Evolutionary conservation across 129 eudicot genomes (phyloP).

Genomic region (Silybum marianum): DNA sequence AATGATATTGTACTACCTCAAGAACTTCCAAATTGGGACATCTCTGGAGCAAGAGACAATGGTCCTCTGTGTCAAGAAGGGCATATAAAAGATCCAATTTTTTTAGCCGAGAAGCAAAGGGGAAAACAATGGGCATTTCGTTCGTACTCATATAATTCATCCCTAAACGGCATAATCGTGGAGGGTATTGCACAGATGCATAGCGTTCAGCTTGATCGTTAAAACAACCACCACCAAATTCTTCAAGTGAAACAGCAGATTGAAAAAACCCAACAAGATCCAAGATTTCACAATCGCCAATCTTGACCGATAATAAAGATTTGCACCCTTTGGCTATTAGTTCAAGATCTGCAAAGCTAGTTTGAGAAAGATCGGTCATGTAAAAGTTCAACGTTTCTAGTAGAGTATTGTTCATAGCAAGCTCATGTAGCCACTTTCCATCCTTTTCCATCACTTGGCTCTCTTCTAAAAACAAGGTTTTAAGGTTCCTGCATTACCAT

Average conservation of each 20-base stretch:
- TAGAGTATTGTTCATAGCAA: conserved; percentile 67
- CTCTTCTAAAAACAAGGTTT: conserved; percentile 67
- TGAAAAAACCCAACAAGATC: conserved; percentile 59
- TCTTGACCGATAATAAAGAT: conserved; percentile 57
- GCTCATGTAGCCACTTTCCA: conserved; percentile 83
- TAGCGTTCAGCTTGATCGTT: conserved; percentile 50
- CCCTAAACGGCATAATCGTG: conserved; percentile 54
- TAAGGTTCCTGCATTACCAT: conserved; percentile 58
- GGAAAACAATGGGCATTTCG: conserved; percentile 66
- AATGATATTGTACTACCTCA: conserved; percentile 68
- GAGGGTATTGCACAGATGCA: conserved; percentile 45
- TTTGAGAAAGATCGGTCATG: conserved; percentile 60
- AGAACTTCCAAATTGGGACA: conserved; percentile 87
- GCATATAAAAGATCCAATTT: conserved; percentile 79
- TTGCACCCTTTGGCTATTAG: conserved; percentile 64
- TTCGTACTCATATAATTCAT: conserved; percentile 59
- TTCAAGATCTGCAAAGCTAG: conserved; percentile 60
- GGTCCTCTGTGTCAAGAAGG: conserved; percentile 71
- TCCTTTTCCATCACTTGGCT: conserved; percentile 55
- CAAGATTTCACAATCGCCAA: conserved; percentile 66
- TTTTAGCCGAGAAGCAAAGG: conserved; percentile 59
- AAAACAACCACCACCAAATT: conserved; percentile 78
- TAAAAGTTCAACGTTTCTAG: conserved; percentile 77
- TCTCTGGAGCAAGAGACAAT: conserved; percentile 54
- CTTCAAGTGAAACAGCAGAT: conserved; percentile 63